These are phyloP conservation scores for Geranium incanum DNA, from an alignment of 441 rosid species.

Conservation along the genomic window DNA sequence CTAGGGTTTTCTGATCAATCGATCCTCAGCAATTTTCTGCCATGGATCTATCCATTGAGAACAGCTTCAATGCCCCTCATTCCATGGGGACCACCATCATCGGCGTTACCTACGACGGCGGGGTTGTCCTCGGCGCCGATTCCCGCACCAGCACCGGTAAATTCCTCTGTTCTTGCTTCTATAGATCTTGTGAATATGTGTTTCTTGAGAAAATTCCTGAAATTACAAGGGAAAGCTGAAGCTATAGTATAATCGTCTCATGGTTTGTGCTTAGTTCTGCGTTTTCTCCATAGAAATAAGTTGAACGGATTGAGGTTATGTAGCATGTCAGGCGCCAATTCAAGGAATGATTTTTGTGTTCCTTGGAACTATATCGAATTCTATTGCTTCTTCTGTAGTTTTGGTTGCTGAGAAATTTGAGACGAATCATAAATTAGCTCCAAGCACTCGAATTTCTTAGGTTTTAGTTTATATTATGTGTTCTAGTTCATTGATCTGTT, in stretches of 20 bases:
- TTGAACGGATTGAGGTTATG: background rate
- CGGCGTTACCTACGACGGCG: conserved; percentile 12
- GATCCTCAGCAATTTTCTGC: background rate
- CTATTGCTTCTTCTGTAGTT: background rate
- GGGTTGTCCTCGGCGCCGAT: conserved; percentile 13
- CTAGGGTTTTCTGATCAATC: conserved; percentile 1
- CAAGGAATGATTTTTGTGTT: background rate
- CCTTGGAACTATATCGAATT: background rate
- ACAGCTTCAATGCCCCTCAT: conserved; percentile 8
- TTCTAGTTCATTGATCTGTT: background rate
- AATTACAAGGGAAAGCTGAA: no score
- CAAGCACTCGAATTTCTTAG: background rate
- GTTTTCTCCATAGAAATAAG: background rate
- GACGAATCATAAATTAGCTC: background rate
- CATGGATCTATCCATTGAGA: conserved; percentile 7
- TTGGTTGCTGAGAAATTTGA: background rate
- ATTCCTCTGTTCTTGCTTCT: background rate
- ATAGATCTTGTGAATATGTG: background rate
- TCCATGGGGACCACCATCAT: conserved; percentile 13
- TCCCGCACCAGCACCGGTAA: conserved; percentile 84
- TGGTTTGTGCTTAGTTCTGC: background rate
- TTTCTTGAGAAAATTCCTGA: no score
- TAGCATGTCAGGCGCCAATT: background rate
- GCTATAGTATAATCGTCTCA: background rate
- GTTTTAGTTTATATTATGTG: background rate